Evolutionary conservation across 371 early-diverging fungal species (phyloP).

Genomic region (Apophysomyces variabilis): DNA sequence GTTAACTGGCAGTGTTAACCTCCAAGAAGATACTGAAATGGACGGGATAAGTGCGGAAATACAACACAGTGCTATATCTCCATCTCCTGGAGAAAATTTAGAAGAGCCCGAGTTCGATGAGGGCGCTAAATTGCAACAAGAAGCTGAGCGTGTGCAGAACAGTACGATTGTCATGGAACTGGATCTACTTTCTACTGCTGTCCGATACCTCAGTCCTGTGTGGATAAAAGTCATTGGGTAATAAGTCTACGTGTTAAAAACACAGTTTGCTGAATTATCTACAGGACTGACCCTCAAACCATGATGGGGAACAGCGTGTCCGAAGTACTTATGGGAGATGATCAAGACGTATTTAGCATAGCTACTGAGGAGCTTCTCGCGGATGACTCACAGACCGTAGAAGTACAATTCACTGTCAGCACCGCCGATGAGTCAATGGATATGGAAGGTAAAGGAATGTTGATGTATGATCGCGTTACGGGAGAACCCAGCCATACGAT

Average conservation of each 20-base stretch:
- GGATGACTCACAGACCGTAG: conserved; percentile 77
- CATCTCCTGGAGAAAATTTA: neutral
- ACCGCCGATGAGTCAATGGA: conserved; percentile 54
- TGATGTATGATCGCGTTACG: conserved; percentile 75
- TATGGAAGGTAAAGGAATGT: conserved; percentile 92
- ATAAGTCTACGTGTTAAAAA: conserved; percentile 7
- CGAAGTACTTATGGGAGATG: conserved; percentile 51
- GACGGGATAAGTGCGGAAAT: conserved; percentile 1
- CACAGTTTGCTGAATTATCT: neutral
- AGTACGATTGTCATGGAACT: conserved; percentile 68
- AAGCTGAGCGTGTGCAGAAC: conserved; percentile 60
- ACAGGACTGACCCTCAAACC: conserved; percentile 54
- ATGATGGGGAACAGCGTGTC: conserved; percentile 53
- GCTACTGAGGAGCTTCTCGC: conserved; percentile 71
- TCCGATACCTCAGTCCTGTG: conserved; percentile 66
- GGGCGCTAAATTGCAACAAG: conserved; percentile 41
- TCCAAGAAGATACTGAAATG: conserved; percentile 6
- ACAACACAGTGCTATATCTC: neutral
- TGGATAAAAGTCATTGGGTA: conserved; percentile 68
- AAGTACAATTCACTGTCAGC: conserved; percentile 71
- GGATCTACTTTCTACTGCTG: conserved; percentile 43
- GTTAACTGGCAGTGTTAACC: neutral
- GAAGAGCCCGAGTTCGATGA: neutral
- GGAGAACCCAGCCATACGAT: conserved; percentile 78
- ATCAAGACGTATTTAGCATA: conserved; percentile 63